phyloP scores from a whole-genome alignment of 2,329 filamentous ascomycete species.

The Verticillium klebahnii region DNA sequence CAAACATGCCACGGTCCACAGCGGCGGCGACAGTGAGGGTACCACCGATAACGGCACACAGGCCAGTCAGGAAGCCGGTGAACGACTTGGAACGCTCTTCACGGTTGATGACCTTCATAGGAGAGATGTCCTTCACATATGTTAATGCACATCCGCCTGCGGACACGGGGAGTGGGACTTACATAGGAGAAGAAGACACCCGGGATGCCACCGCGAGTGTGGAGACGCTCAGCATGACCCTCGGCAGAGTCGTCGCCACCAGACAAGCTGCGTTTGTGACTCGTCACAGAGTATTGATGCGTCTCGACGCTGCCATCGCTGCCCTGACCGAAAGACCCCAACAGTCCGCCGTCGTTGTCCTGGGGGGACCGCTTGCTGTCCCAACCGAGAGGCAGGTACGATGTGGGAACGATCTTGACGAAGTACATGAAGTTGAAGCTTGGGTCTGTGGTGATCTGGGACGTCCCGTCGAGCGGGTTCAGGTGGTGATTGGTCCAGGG shows the following conservation, averaged over 20 bases:
- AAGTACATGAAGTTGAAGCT: constrained; percentile 99
- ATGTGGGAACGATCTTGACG: constrained; percentile 94
- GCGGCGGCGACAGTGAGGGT: constrained; percentile 95
- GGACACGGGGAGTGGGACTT: constrained; percentile 33
- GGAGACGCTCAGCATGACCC: constrained; percentile 86
- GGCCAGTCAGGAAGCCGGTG: constrained; percentile 84
- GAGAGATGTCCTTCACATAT: constrained; percentile 78
- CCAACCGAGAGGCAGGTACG: constrained; percentile 90
- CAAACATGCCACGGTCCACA: constrained; percentile 85
- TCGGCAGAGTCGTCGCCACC: constrained; percentile 83
- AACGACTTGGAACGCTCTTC: constrained; percentile 88
- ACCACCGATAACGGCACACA: constrained; percentile 92
- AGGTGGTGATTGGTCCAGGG: constrained; percentile 85
- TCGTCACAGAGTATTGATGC: constrained; percentile 97
- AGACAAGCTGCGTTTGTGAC: constrained; percentile 81
- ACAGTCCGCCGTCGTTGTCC: constrained; percentile 49
- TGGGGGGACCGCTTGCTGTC: constrained; percentile 49
- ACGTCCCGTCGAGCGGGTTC: constrained; percentile 81
- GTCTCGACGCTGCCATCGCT: constrained; percentile 84
- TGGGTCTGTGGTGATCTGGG: constrained; percentile 73
- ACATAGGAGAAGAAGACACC: constrained; percentile 98
- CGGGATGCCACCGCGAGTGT: constrained; percentile 87
- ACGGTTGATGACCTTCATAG: constrained; percentile 98
- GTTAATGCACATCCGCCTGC: constrained; percentile 5
- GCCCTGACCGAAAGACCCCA: constrained; percentile 65